Percentiles rank a stretch among this genome's conserved stretches.
Conservation (phyloP, 1,284 basidiomycete genomes). For the Apiotrichum akiyoshidainum region DNA sequence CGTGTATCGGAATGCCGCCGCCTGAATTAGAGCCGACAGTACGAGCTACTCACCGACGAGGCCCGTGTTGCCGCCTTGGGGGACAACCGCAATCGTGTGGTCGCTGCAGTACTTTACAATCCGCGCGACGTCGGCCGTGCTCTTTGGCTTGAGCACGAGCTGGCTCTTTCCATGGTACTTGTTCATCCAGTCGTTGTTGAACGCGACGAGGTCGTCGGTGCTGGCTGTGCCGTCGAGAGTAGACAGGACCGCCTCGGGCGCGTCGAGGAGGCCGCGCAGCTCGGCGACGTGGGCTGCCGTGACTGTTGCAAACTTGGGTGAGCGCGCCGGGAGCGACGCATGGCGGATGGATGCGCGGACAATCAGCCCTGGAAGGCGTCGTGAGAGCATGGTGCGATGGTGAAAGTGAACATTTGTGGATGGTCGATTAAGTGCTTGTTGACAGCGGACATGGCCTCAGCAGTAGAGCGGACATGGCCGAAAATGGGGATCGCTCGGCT, state of each 20-base stretch:
- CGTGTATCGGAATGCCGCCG: constrained; percentile 85
- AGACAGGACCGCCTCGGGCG: constrained; percentile 52
- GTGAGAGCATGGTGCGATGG: no score
- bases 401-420: no score
- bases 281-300: constrained; percentile 52
- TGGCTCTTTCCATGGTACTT: constrained; percentile 83
- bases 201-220: constrained; percentile 68
- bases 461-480: no score
- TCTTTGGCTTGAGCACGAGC: constrained; percentile 84
- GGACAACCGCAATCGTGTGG: constrained; percentile 78
- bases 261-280: constrained; percentile 53
- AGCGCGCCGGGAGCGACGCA: no score
- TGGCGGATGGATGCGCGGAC: no score
- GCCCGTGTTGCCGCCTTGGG: constrained; percentile 98
- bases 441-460: no score
- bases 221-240: constrained; percentile 51
- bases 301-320: constrained; percentile 49
- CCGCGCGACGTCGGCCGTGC: constrained; percentile 79
- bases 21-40: constrained; percentile 51
- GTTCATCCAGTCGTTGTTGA: constrained; percentile 96
- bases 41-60: constrained; percentile 61
- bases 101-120: constrained; percentile 82
- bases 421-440: no score
- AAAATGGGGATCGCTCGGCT: no score
- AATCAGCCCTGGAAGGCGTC: no score